Percentiles rank a stretch among this genome's conserved stretches.
Conservation (phyloP, 371 early-diverging fungal species). For the Zancudomyces culisetae region DNA sequence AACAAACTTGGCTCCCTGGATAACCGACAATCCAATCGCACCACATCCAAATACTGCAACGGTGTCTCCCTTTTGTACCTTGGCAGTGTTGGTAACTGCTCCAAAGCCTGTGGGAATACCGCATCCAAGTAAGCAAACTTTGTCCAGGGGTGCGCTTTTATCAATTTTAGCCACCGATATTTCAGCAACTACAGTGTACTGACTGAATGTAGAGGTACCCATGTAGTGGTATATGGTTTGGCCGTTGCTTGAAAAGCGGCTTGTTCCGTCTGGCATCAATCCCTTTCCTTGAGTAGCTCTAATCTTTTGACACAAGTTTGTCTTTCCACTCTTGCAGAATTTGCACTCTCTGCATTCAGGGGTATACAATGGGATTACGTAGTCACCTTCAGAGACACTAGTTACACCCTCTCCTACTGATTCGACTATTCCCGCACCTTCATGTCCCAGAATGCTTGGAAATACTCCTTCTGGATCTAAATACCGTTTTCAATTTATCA, state of each 20-base stretch:
- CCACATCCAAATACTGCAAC: slow-evolving; percentile 92
- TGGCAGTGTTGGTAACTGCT: slow-evolving; percentile 81
- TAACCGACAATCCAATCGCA: slow-evolving; percentile 78
- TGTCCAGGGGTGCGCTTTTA: slow-evolving; percentile 57
- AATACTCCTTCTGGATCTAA: slow-evolving; percentile 72
- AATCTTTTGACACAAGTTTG: slow-evolving; percentile 83
- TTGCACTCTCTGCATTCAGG: slow-evolving; percentile 87
- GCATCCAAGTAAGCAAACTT: slow-evolving; percentile 80
- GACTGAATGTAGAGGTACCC: slow-evolving; percentile 89
- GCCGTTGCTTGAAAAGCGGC: slow-evolving; percentile 84
- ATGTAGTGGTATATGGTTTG: slow-evolving; percentile 80
- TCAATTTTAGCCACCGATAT: slow-evolving; percentile 81
- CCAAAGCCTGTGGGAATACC: slow-evolving; percentile 93
- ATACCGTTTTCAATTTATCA: too few species aligned
- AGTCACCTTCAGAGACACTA: slow-evolving; percentile 71
- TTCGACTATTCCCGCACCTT: slow-evolving; percentile 90
- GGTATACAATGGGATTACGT: slow-evolving; percentile 88
- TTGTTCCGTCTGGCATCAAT: slow-evolving; percentile 84
- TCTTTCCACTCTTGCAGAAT: slow-evolving; percentile 87
- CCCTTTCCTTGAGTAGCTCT: slow-evolving; percentile 86
- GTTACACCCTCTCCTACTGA: slow-evolving; percentile 93
- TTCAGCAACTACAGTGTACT: slow-evolving; percentile 85
- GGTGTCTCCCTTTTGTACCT: slow-evolving; percentile 54
- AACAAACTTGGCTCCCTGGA: slow-evolving; percentile 63
- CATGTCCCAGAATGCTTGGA: slow-evolving; percentile 88